phyloP scores from a whole-genome alignment of 2,329 filamentous ascomycete species.

The Aspergillus ibericus region DNA sequence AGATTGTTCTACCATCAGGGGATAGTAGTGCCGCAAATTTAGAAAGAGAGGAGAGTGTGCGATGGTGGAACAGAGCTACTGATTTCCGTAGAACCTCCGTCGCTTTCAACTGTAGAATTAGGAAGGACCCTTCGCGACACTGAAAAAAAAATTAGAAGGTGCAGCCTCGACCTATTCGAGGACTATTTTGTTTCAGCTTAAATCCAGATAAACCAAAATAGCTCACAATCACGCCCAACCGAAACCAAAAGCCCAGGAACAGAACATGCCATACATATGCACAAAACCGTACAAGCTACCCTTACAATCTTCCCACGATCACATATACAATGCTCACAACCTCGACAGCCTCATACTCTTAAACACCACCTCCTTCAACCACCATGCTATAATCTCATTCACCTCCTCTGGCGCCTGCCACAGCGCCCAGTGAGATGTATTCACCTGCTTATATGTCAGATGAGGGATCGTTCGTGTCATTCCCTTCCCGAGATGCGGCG shows the following conservation, averaged over 20 bases:
- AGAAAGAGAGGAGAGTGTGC: too few species aligned
- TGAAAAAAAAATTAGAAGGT: too few species aligned
- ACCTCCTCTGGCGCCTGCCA: conserved; percentile 70
- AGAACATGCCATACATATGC: background rate
- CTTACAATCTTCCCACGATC: background rate
- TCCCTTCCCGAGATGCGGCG: conserved; percentile 65
- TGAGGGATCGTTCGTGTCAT: conserved; percentile 70
- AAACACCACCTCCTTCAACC: conserved; percentile 61
- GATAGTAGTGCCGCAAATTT: too few species aligned
- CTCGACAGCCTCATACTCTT: conserved; percentile 26
- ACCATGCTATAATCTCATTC: conserved; percentile 67
- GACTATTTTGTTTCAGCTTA: too few species aligned
- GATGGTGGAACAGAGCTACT: too few species aligned
- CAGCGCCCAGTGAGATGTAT: conserved; percentile 78
- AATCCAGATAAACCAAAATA: too few species aligned
- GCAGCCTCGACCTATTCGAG: too few species aligned
- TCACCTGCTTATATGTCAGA: conserved; percentile 65
- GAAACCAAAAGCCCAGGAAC: background rate
- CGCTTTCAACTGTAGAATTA: too few species aligned
- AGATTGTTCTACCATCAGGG: too few species aligned
- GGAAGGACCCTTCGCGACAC: too few species aligned
- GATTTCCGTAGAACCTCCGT: too few species aligned
- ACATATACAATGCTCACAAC: conserved; percentile 1
- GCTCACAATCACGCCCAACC: too few species aligned
- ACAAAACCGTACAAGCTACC: conserved; percentile 3